Conservation (phyloP, 2,329 filamentous ascomycete genomes). For the Coccinonectria pachysandricola region DNA sequence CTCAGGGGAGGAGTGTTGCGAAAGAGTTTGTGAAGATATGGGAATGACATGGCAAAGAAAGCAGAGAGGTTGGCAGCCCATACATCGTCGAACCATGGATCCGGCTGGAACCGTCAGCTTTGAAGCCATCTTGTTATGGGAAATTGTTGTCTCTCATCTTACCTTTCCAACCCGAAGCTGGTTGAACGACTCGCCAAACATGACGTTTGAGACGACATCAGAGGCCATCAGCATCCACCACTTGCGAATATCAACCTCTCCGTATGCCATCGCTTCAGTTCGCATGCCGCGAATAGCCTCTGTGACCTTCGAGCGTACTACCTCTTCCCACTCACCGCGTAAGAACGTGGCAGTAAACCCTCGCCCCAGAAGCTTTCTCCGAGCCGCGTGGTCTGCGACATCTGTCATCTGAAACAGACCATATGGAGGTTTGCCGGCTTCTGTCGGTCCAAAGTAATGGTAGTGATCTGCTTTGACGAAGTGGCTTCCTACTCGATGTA, state of each 20-base stretch:
- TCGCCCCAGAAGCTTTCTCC: neutral
- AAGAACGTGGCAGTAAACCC: slow-evolving; percentile 1
- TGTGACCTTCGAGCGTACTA: neutral
- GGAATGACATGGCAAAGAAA: too few species aligned
- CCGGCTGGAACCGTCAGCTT: neutral
- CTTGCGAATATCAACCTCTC: slow-evolving; percentile 34
- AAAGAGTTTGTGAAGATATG: too few species aligned
- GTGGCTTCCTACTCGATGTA: slow-evolving; percentile 2
- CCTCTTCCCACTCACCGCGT: slow-evolving; percentile 1
- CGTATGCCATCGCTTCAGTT: slow-evolving; percentile 25
- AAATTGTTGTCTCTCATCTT: too few species aligned
- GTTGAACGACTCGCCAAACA: slow-evolving; percentile 41
- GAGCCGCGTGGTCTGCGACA: slow-evolving; percentile 2
- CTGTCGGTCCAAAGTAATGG: neutral
- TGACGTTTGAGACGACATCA: slow-evolving; percentile 40
- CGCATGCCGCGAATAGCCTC: slow-evolving; percentile 3
- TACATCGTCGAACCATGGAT: slow-evolving; percentile 1
- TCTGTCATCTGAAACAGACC: slow-evolving; percentile 2
- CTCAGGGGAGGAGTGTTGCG: too few species aligned
- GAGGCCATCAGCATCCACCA: slow-evolving; percentile 43
- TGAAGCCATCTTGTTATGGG: neutral
- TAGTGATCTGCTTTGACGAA: slow-evolving; percentile 3
- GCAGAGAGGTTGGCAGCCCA: too few species aligned
- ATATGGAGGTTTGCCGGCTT: slow-evolving; percentile 1
- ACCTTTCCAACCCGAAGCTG: slow-evolving; percentile 38